phyloP scores from a whole-genome alignment of 805 yeast species.

The Kuraishia ogatae region DNA sequence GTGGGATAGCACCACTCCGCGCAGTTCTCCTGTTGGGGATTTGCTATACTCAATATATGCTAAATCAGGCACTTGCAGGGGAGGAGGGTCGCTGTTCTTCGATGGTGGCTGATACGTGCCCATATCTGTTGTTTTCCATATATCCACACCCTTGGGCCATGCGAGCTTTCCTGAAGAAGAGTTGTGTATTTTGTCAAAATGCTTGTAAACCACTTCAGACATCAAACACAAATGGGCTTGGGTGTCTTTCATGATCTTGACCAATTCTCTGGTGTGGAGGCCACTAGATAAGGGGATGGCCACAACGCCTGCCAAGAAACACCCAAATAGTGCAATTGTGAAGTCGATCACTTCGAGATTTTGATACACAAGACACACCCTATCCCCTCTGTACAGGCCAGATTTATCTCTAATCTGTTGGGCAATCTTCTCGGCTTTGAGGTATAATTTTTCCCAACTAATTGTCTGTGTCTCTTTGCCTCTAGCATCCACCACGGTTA shows the following conservation, averaged over 20 bases:
- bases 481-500: slow-evolving; percentile 60
- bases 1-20: slow-evolving; percentile 93
- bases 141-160: slow-evolving; percentile 69
- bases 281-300: slow-evolving; percentile 89
- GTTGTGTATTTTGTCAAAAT: slow-evolving; percentile 54
- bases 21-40: slow-evolving; percentile 81
- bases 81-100: slow-evolving; percentile 50
- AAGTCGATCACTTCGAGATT: slow-evolving; percentile 81
- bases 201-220: slow-evolving; percentile 71
- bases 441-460: slow-evolving; percentile 83
- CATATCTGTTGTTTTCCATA: slow-evolving; percentile 83
- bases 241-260: slow-evolving; percentile 62
- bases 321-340: slow-evolving; percentile 78
- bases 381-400: slow-evolving; percentile 69
- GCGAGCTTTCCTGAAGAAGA: slow-evolving; percentile 34
- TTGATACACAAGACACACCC: slow-evolving; percentile 78
- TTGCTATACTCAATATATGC: slow-evolving; percentile 92
- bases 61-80: slow-evolving; percentile 67
- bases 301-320: slow-evolving; percentile 86
- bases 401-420: slow-evolving; percentile 64
- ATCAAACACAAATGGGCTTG: slow-evolving; percentile 72
- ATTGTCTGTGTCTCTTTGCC: slow-evolving; percentile 76
- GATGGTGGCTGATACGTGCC: slow-evolving; percentile 58
- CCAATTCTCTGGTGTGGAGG: slow-evolving; percentile 58
- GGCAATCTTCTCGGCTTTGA: slow-evolving; percentile 81